Evolutionary conservation across 140 eudicot species (phyloP), one percentile per base, ranked within the genome.

Genomic region (Senecio squalidus): DNA sequence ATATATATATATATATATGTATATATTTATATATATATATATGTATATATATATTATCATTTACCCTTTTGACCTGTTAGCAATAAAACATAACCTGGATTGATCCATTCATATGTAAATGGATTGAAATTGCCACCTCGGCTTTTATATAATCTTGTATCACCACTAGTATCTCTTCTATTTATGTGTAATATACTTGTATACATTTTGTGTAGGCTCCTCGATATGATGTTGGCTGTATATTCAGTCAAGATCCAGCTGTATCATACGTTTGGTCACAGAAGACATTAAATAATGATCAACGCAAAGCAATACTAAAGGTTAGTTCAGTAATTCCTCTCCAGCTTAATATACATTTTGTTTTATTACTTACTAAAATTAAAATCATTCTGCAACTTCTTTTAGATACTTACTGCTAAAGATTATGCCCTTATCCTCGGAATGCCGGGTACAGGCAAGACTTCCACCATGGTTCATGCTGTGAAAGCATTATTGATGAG

Each of bases 391-490:
- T 23, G 20, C 47, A 16, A n/a, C 40, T 55, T 30, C 0, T 45
- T 69, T 60, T 92, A 92, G 96, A 87, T 92, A 69, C 95, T 87
- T 62, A 76, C 86, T 4, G 96, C 95, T 11, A 87, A 80, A 67
- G 95, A 87, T 79, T 92, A 92, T 41, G 73, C 96, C 41, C 98
- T 92, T 50, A 80, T 84, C 36, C 83, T 92, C 22, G 98, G 98
- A 68, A 92, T 92, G 96, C 96, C 98, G 55, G 98, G 98, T 25
- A 92, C 96, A 1, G 96, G 96, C 31, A 92, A 91, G 66, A 91
- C 98, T 26, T 87, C 98, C 51, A 92, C 98, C 20, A 81, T 92
- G 95, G 98, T 84, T 17, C 94, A 92, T 82, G 95, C 96, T 34
- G 95, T 92, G 61, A 92, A 92, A 78, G 98, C 95, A 24, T 74